Evolutionary conservation across 2,329 filamentous ascomycete genomes (phyloP).

Genomic region (Fusarium albidum): DNA sequence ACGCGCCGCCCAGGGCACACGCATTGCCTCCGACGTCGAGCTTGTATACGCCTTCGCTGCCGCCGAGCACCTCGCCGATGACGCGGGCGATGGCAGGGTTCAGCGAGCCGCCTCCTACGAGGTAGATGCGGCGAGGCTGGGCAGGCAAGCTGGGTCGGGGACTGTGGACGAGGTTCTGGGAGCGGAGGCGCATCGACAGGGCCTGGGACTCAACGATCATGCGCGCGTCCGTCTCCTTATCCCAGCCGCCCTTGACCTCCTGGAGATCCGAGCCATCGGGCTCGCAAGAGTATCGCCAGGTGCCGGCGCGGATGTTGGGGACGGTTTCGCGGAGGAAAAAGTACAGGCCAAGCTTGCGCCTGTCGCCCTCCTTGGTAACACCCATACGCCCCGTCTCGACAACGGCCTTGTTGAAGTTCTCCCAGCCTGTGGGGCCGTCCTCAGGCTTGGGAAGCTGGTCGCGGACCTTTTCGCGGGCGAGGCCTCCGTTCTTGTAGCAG

Average conservation of each 20-base stretch:
- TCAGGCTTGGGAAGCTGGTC: conserved; percentile 73
- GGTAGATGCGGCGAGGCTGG: conserved; percentile 89
- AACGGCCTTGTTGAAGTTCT: conserved; percentile 79
- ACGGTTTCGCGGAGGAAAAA: conserved; percentile 97
- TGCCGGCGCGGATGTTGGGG: conserved; percentile 85
- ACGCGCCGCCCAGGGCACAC: conserved; percentile 91
- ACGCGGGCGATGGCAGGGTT: conserved; percentile 90
- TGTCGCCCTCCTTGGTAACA: conserved; percentile 57
- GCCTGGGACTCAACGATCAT: conserved; percentile 95
- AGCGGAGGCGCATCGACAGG: conserved; percentile 87
- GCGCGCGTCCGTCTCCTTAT: conserved; percentile 77
- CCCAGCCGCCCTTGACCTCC: conserved; percentile 47
- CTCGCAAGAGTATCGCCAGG: conserved; percentile 79
- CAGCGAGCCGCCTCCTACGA: conserved; percentile 89
- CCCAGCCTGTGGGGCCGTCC: conserved; percentile 68
- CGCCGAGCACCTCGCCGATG: conserved; percentile 87
- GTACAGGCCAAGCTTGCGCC: conserved; percentile 90
- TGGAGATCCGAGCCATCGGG: conserved; percentile 63
- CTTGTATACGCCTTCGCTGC: conserved; percentile 88
- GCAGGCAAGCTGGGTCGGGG: conserved; percentile 69
- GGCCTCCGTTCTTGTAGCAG: conserved; percentile 97
- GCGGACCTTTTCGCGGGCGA: conserved; percentile 89
- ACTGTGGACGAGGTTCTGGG: conserved; percentile 74
- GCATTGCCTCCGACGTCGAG: conserved; percentile 95
- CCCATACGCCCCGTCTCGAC: conserved; percentile 74